Conservation (phyloP, 2,329 filamentous ascomycete genomes). For the Phyllosticta citriasiana region DNA sequence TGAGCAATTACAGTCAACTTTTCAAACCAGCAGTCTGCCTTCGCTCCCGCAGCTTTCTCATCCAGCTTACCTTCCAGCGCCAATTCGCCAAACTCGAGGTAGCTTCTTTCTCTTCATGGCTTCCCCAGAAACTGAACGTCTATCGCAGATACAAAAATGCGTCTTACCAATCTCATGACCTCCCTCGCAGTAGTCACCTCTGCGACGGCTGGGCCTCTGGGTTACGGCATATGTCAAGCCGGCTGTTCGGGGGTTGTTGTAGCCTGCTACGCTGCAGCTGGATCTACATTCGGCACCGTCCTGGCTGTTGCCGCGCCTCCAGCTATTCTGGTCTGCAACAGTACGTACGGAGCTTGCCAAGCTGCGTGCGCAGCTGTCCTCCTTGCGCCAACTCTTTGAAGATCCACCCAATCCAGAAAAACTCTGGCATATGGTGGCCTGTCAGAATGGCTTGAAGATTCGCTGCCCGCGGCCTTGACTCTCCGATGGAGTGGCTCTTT, state of each 20-base stretch:
- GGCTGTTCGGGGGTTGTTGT: slow-evolving; percentile 37
- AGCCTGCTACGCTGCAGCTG: slow-evolving; percentile 38
- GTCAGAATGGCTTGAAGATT: not conserved
- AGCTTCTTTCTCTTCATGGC: not conserved
- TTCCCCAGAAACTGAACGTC: not conserved
- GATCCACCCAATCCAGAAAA: not conserved
- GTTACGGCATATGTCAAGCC: slow-evolving; percentile 39
- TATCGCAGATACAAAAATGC: not conserved
- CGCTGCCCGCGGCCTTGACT: too few relatives aligned
- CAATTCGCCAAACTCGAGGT: not conserved
- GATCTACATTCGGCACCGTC: slow-evolving; percentile 34
- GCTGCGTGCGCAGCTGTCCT: slow-evolving; percentile 33
- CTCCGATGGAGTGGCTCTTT: too few relatives aligned
- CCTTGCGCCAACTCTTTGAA: slow-evolving; percentile 25
- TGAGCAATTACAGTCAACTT: too few relatives aligned
- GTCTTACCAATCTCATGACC: not conserved
- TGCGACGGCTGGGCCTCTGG: slow-evolving; percentile 22
- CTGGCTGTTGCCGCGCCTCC: slow-evolving; percentile 30
- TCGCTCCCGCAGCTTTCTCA: too few relatives aligned
- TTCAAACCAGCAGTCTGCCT: too few relatives aligned
- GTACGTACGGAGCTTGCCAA: slow-evolving; percentile 36
- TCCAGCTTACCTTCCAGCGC: not conserved
- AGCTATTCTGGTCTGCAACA: slow-evolving; percentile 36
- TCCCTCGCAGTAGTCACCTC: not conserved
- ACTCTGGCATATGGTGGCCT: not conserved